Evolutionary conservation across 257 asterid genomes (phyloP), one percentile per base, ranked within the genome.

Genomic region (Oldenlandia corymbosa): DNA sequence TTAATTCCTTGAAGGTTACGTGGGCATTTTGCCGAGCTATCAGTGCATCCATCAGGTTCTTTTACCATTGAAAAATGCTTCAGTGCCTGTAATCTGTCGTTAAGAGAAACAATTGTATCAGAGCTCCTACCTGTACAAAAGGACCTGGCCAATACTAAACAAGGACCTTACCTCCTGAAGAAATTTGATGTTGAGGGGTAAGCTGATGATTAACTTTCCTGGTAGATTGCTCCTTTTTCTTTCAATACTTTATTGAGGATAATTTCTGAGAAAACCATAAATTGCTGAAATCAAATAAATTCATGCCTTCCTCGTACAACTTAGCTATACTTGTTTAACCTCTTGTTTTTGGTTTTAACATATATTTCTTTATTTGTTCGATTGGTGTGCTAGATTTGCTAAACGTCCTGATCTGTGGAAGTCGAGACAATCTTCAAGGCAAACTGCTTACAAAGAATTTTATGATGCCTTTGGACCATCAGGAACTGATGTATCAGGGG

Each of bases 141-240:
- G 62, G 96, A 85, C 75, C 84, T 93, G 23, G 81, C 86, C 54
- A 87, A 82, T 83, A 81, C 88, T 67, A 90, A 73, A 74, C 99
- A 90, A 79, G 99, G 97, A 17, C 97, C 99, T n/a, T 90, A 85
- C 72, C 81, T 90, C 55, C 71, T 85, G 83, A 85, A 84, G 84
- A 93, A 83, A 68, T 89, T 93, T 61, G 97, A 90, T 64, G 86
- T 90, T 52, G 97, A 84, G 64, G 95, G 97, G 99, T 93, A 83
- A 78, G 84, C 64, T 62, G 43, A 36, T 36, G 12, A 45, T 42
- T 10, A 10, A 63, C 18, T 49, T 46, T 26, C 65, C 23, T 45
- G n/a, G n/a, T 42, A 37, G 14, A 28, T 26, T 28, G 17, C 31
- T 46, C 20, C n/a, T 51, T 36, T 36, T 47, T 26, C 11, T 47